phyloP scores from a whole-genome alignment of 345 rosid species.

The Trapa incisa region DNA sequence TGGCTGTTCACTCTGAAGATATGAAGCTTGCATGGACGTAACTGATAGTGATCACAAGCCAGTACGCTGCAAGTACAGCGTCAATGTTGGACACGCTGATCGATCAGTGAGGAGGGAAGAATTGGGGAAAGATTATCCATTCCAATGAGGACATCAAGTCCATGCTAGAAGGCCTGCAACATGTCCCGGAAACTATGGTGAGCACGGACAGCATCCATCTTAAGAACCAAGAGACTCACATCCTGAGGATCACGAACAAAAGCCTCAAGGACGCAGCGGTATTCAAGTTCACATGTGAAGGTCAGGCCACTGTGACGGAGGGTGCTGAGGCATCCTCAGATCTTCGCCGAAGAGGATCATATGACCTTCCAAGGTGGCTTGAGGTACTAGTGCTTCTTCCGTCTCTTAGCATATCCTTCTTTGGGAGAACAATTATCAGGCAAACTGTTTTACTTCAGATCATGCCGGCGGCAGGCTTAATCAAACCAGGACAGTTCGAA shows the following conservation, averaged over 20 bases:
- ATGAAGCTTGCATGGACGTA: constrained; percentile 95
- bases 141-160: constrained; percentile 45
- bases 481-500: constrained; percentile 43
- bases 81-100: constrained; percentile 69
- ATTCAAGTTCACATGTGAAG: constrained; percentile 58
- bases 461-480: constrained; percentile 68
- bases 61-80: constrained; percentile 85
- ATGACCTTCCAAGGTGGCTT: constrained; percentile 89
- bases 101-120: constrained; percentile 84
- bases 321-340: constrained; percentile 31
- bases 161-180: constrained; percentile 39
- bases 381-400: constrained; percentile 41
- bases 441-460: constrained; percentile 28
- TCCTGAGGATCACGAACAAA: constrained; percentile 60
- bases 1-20: constrained; percentile 29
- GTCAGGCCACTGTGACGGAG: constrained; percentile 45
- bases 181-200: constrained; percentile 56
- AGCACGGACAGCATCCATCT: constrained; percentile 54
- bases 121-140: constrained; percentile 46
- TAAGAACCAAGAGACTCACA: constrained; percentile 68
- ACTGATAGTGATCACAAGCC: constrained; percentile 97
- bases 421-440: no score
- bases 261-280: constrained; percentile 36
- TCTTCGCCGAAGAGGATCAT: constrained; percentile 48
- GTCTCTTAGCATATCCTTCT: background rate